Evolutionary conservation across 2,329 filamentous ascomycete species (phyloP), one percentile per base, ranked within the genome.

Genomic region (Leptoxyphium fumago): DNA sequence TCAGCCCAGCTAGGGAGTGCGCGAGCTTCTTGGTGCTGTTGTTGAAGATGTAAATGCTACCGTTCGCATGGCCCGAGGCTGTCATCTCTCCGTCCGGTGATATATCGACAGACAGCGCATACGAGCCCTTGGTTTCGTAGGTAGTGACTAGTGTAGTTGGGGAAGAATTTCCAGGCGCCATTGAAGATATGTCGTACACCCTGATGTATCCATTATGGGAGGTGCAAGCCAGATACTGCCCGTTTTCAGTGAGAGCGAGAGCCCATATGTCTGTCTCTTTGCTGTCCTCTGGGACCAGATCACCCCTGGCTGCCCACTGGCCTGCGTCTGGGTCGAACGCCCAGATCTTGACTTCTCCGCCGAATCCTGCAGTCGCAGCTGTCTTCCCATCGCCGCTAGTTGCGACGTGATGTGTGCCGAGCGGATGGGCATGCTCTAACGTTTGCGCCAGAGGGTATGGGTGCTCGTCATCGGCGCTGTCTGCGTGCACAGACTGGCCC

Each of bases 121-220:
- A 96, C 62, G 82, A 89, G 11, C 87, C 87, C 53, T 89, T 86
- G 1, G 89, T 95, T 67, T 94, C 87, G 58, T 91, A 94, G 55
- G 88, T 79, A 42, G 78, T 73, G 48, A 91, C 79, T 64, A 83
- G 84, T 17, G 66, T 64, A 32, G 55, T 48, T 13, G 18, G 38
- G 5, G 43, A 45, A 34, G 75, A 69, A 3, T 62, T 62, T 32
- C 68, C 65, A 10, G 38, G 15, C 2, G 52, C 40, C 30, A 61
- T 50, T 28, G 49, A 54, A 10, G 64, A 56, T 14, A 67, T 59
- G 58, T 94, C 80, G 85, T 88, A 96, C 36, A 96, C 83, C 54
- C 88, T 87, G 57, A 96, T 78, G 44, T 82, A 77, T 2, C 91
- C 91, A 59, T 93, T 84, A 56, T 87, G 82, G 2, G 85, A 91